A percentile compares a stretch with the other conserved stretches of the same genome.
Evolutionary conservation across 1,284 basidiomycete genomes (phyloP).

Genomic region (Moniliella sp.): DNA sequence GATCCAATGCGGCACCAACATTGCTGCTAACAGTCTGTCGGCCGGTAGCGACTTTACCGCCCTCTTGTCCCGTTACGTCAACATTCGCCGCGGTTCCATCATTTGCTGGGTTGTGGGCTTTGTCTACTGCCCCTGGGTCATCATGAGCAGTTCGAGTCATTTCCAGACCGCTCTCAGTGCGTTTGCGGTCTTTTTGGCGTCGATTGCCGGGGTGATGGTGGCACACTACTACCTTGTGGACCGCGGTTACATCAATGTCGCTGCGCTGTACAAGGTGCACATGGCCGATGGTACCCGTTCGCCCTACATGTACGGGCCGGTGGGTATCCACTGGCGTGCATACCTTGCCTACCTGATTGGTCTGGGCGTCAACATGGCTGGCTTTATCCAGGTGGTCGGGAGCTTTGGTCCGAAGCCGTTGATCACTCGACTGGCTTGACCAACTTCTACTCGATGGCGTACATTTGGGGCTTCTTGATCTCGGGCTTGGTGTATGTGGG

Average conservation of each 20-base stretch:
- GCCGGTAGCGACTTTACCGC: slow-evolving; percentile 67
- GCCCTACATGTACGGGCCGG: slow-evolving; percentile 56
- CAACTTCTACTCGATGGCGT: slow-evolving; percentile 33
- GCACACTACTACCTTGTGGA: slow-evolving; percentile 55
- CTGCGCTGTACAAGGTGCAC: slow-evolving; percentile 41
- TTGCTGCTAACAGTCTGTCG: slow-evolving; percentile 62
- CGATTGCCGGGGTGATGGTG: slow-evolving; percentile 35
- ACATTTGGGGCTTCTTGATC: slow-evolving; percentile 30
- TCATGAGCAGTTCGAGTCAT: slow-evolving; percentile 51
- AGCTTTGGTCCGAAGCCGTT: slow-evolving; percentile 6
- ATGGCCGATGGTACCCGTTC: slow-evolving; percentile 34
- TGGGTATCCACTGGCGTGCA: slow-evolving; percentile 45
- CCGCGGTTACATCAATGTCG: slow-evolving; percentile 49
- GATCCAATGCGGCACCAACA: slow-evolving; percentile 43
- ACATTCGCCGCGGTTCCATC: slow-evolving; percentile 62
- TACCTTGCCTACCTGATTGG: slow-evolving; percentile 52
- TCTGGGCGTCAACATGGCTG: slow-evolving; percentile 60
- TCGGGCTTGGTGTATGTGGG: slow-evolving; percentile 19
- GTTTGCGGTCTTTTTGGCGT: slow-evolving; percentile 37
- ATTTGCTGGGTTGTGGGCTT: slow-evolving; percentile 54
- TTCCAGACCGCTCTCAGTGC: slow-evolving; percentile 66
- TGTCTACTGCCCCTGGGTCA: slow-evolving; percentile 54
- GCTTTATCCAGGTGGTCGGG: slow-evolving; percentile 40
- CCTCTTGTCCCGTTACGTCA: slow-evolving; percentile 52
- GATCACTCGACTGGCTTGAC: slow-evolving; percentile 14